phyloP scores from a whole-genome alignment of 2,329 filamentous ascomycete species.

The Calonectria montana region DNA sequence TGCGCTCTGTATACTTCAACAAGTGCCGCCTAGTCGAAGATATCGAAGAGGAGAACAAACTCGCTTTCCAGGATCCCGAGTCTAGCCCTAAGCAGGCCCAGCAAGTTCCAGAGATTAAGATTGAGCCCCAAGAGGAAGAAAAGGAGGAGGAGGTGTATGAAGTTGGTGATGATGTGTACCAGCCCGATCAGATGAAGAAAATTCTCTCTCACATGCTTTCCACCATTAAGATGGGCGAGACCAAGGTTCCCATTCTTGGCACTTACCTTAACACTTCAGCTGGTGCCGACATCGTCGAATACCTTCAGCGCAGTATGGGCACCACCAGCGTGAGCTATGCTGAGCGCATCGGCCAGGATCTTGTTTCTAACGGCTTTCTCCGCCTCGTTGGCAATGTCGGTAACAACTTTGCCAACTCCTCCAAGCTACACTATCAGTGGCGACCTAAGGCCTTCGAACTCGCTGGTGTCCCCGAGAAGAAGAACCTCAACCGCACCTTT shows the following conservation, averaged over 20 bases:
- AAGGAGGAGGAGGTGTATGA: conserved; percentile 90
- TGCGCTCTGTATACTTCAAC: conserved; percentile 97
- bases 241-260: conserved; percentile 94
- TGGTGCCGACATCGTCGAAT: conserved; percentile 94
- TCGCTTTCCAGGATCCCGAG: conserved; percentile 92
- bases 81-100: conserved; percentile 71
- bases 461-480: conserved; percentile 90
- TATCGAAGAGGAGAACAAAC: conserved; percentile 97
- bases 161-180: conserved; percentile 89
- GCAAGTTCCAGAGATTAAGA: conserved; percentile 86
- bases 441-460: conserved; percentile 90
- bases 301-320: conserved; percentile 88
- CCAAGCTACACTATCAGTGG: conserved; percentile 98
- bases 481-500: conserved; percentile 78
- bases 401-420: conserved; percentile 96
- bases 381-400: conserved; percentile 94
- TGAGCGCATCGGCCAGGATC: conserved; percentile 93
- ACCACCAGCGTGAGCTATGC: conserved; percentile 89
- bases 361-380: conserved; percentile 87
- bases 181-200: conserved; percentile 89
- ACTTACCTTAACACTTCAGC: conserved; percentile 94
- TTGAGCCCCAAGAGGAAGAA: conserved; percentile 75
- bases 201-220: conserved; percentile 88
- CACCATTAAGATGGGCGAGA: conserved; percentile 87
- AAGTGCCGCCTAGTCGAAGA: conserved; percentile 97